These are phyloP conservation scores for Mariannaea sp. DNA, from an alignment of 2,329 filamentous ascomycete genomes.

Conservation along the genomic window DNA sequence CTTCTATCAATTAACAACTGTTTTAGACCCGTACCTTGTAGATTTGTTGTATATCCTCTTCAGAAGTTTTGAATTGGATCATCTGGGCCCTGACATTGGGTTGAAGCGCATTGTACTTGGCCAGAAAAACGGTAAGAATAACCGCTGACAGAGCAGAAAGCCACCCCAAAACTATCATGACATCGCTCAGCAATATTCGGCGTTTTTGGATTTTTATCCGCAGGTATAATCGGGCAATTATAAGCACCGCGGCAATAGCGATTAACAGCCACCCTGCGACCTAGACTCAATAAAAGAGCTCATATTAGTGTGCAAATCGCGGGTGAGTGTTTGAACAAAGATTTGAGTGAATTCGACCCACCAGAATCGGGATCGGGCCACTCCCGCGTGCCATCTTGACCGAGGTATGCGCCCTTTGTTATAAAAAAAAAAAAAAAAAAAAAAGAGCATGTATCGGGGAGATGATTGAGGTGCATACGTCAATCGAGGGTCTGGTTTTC, in stretches of 20 bases:
- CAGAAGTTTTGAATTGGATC: not conserved
- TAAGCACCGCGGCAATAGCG: not conserved
- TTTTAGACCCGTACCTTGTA: not conserved
- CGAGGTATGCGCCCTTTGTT: not conserved
- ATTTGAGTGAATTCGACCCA: not conserved
- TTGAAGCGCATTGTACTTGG: not conserved
- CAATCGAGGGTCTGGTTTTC: not conserved
- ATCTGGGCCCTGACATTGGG: not conserved
- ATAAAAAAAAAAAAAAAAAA: no score
- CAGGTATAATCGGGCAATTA: slow-evolving; percentile 5
- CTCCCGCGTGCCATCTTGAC: not conserved
- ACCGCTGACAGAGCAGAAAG: not conserved
- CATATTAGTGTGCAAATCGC: no score
- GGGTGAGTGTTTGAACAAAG: not conserved
- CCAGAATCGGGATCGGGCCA: slow-evolving; percentile 3
- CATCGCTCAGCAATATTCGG: not conserved
- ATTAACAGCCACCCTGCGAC: not conserved
- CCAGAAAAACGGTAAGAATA: not conserved
- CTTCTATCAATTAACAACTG: not conserved
- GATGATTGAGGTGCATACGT: not conserved
- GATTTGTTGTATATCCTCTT: not conserved
- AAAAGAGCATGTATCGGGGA: not conserved
- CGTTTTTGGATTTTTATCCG: slow-evolving; percentile 3
- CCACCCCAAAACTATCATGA: slow-evolving; percentile 2
- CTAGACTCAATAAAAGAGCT: not conserved